Percentiles rank a stretch among this genome's conserved stretches.
phyloP scores from a whole-genome alignment of 345 rosid species.

The Populus pruinosa region DNA sequence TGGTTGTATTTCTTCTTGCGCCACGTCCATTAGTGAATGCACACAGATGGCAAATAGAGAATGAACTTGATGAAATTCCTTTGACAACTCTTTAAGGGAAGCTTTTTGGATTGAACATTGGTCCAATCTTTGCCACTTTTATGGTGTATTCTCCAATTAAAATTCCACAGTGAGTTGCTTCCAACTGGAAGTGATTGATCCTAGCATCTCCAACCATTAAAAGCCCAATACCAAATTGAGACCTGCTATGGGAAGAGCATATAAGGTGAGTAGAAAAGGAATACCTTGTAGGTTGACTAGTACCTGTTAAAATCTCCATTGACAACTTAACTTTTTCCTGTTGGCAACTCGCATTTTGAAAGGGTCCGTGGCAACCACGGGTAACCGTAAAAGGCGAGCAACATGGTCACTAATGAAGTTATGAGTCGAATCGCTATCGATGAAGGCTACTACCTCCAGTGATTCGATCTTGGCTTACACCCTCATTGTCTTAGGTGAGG shows the following conservation, averaged over 20 bases:
- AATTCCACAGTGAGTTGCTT: background rate
- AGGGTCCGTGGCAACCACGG: too few relatives aligned
- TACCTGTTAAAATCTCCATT: background rate
- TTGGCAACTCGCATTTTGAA: background rate
- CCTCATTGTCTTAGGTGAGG: too few relatives aligned
- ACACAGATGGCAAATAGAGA: background rate
- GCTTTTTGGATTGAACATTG: too few relatives aligned
- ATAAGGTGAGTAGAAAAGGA: background rate
- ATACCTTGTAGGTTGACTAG: background rate
- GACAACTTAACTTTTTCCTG: background rate
- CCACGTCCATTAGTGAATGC: too few relatives aligned
- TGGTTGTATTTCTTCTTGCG: background rate
- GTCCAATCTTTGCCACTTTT: background rate
- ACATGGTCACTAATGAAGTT: too few relatives aligned
- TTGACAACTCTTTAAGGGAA: too few relatives aligned
- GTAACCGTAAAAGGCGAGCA: too few relatives aligned
- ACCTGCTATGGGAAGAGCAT: too few relatives aligned
- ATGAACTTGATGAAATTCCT: too few relatives aligned
- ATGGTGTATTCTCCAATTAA: background rate
- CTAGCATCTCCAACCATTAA: background rate
- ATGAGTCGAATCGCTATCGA: too few relatives aligned
- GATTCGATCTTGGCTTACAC: too few relatives aligned
- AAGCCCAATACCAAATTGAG: background rate
- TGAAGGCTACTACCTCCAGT: too few relatives aligned
- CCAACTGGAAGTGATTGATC: background rate